phyloP scores from a whole-genome alignment of 2,329 filamentous ascomycete species.

The Penicillium polonicum region DNA sequence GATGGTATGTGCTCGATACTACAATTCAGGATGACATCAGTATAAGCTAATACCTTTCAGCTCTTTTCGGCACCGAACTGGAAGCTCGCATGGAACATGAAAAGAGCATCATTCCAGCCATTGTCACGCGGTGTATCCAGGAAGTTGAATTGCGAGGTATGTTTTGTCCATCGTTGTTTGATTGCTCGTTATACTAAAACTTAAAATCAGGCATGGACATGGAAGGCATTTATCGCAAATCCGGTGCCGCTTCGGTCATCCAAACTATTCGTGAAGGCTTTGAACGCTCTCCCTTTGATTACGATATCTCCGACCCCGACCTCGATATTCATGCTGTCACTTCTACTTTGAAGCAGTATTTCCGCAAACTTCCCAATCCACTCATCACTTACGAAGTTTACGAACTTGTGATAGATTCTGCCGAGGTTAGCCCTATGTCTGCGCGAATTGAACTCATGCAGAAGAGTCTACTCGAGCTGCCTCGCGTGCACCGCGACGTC shows the following conservation, averaged over 20 bases:
- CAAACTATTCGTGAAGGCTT: constrained; percentile 90
- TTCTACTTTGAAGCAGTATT: constrained; percentile 94
- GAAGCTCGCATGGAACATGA: constrained; percentile 83
- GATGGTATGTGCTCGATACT: constrained; percentile 36
- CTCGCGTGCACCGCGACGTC: constrained; percentile 79
- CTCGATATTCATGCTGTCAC: constrained; percentile 96
- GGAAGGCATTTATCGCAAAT: constrained; percentile 97
- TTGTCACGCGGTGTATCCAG: constrained; percentile 91
- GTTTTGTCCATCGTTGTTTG: constrained; percentile 14
- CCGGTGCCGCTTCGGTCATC: constrained; percentile 86
- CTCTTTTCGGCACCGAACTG: constrained; percentile 86
- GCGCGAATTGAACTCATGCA: constrained; percentile 71
- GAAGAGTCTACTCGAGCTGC: constrained; percentile 73
- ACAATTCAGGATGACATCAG: neutral
- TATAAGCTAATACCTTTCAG: constrained; percentile 32
- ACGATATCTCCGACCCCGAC: constrained; percentile 88
- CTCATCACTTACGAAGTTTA: constrained; percentile 92
- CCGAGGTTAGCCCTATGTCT: constrained; percentile 61
- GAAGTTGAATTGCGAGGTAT: constrained; percentile 86
- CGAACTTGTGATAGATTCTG: constrained; percentile 73
- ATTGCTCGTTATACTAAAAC: constrained; percentile 14
- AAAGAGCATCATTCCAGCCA: constrained; percentile 80
- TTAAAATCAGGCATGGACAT: constrained; percentile 71
- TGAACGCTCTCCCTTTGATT: constrained; percentile 71
- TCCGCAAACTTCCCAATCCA: constrained; percentile 85